Evolutionary conservation across 2,329 filamentous ascomycete species (phyloP).

Genomic region (Ophiocordyceps robertsii): DNA sequence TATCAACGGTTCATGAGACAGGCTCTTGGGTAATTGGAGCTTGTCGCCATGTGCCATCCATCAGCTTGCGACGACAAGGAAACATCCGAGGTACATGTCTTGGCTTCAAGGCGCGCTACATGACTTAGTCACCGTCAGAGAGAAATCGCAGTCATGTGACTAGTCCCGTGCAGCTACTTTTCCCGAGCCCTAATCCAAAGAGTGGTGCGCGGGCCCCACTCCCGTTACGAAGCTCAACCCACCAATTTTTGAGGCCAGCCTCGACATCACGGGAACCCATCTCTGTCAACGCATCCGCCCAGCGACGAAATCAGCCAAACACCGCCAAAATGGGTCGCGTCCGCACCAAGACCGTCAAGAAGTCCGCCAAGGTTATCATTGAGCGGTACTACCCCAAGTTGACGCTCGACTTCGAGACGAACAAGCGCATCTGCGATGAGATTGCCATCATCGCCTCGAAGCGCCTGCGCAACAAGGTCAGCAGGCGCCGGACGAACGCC

Average conservation of each 20-base stretch:
- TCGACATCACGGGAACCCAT: background rate
- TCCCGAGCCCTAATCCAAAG: background rate
- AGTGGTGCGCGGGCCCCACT: background rate
- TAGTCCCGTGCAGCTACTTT: background rate
- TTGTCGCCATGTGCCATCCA: too few relatives aligned
- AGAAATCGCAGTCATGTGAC: too few relatives aligned
- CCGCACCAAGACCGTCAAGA: slow-evolving; percentile 58
- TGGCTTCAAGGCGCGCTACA: too few relatives aligned
- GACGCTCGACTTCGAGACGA: slow-evolving; percentile 99
- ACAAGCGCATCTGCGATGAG: slow-evolving; percentile 99
- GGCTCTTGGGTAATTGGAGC: too few relatives aligned
- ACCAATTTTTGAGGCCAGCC: background rate
- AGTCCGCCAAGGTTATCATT: slow-evolving; percentile 98
- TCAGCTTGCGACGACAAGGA: too few relatives aligned
- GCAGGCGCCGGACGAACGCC: slow-evolving; percentile 7
- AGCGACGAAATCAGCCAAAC: slow-evolving; percentile 19
- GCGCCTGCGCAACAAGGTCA: slow-evolving; percentile 97
- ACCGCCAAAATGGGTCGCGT: slow-evolving; percentile 57
- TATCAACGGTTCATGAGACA: too few relatives aligned
- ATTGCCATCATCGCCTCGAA: slow-evolving; percentile 98
- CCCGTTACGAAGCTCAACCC: background rate
- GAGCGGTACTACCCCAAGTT: slow-evolving; percentile 96
- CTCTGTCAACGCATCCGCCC: background rate
- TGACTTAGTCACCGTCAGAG: too few relatives aligned
- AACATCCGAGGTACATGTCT: too few relatives aligned